Evolutionary conservation across 768 basidiomycete species (phyloP).

Genomic region (Collybiopsis luxurians): DNA sequence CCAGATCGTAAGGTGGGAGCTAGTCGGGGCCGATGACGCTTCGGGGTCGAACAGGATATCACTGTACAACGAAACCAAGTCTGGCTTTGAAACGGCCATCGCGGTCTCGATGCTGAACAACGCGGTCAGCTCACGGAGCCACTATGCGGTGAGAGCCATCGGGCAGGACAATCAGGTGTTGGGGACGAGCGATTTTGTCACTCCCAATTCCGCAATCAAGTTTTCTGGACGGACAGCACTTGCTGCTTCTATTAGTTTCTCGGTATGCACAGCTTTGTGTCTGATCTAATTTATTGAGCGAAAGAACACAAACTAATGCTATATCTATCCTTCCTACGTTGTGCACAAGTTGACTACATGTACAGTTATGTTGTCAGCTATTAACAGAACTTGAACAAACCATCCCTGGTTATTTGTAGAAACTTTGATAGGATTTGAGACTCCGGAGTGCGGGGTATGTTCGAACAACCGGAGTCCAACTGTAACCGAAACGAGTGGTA

Average conservation of each 20-base stretch:
- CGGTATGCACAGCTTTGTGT: not conserved
- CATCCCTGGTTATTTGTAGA: too few species aligned
- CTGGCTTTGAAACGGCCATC: constrained; percentile 16
- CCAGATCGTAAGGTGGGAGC: constrained; percentile 11
- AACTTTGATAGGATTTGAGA: too few species aligned
- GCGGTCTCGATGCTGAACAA: too few species aligned
- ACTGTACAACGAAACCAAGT: constrained; percentile 3
- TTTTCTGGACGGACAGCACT: not conserved
- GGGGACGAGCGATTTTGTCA: not conserved
- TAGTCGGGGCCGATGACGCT: constrained; percentile 5
- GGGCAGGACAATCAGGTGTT: not conserved
- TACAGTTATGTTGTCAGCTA: too few species aligned
- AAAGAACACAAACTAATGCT: too few species aligned
- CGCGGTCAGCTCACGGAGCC: too few species aligned
- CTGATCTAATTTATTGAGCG: not conserved
- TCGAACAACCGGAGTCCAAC: too few species aligned
- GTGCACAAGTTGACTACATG: too few species aligned
- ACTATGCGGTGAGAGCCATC: constrained; percentile 2
- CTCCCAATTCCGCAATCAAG: not conserved
- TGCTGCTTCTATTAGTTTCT: not conserved
- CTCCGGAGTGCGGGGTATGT: too few species aligned
- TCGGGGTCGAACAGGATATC: not conserved
- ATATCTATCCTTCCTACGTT: too few species aligned
- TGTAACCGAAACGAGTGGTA: too few species aligned
- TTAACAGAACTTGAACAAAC: too few species aligned